Base-by-base conservation (phyloP, 345 rosid species). In the Excoecaria agallocha region DNA sequence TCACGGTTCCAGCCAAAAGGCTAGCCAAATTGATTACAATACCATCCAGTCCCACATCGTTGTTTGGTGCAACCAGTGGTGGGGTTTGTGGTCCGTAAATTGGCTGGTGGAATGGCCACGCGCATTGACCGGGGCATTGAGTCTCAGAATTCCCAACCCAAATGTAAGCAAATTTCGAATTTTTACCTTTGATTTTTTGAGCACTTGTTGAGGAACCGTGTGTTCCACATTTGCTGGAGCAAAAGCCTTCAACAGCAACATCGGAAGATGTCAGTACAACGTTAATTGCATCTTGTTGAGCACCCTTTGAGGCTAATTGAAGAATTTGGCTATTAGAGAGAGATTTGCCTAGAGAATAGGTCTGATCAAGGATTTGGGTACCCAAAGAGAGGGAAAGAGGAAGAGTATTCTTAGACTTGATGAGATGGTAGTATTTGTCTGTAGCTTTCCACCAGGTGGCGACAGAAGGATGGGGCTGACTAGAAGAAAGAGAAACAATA, bases 31-130 rank as follows among this genome's bases (percentile, higher is more conserved):
- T 79, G 67, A 79, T 74, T 0, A 79, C 76, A 72, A 74, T 74
- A 0, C 82, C 82, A 25, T 79, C 82, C 9, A 79, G 45, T 39
- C 82, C 82, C 35, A 74, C 82, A 58, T 79, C 82, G 50, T 70
- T 74, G 56, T 79, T 79, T 37, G 82, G 82, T 10, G 82, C 65
- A 38, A 70, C 56, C 37, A 79, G 6, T 0, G 78, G 76, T 8
- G 72, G 48, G 76, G 2, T 58, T 64, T 79, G 82, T 10, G 82
- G 82, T 37, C 82, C 82, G 19, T 79, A 79, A 45, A 79, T 74
- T 13, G 82, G 78, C 59, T 79, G 82, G 64, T 78, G 81, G 66
- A 78, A 74, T 16, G 81, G 81, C 81, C 81, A 78, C 24, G 82
- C 79, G 25, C 82, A 79, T 30, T 75, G 73, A 11, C 82, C 82